These are phyloP conservation scores for Polychytrium aggregatum DNA, from an alignment of 192 early-diverging fungal genomes.

Conservation along the genomic window DNA sequence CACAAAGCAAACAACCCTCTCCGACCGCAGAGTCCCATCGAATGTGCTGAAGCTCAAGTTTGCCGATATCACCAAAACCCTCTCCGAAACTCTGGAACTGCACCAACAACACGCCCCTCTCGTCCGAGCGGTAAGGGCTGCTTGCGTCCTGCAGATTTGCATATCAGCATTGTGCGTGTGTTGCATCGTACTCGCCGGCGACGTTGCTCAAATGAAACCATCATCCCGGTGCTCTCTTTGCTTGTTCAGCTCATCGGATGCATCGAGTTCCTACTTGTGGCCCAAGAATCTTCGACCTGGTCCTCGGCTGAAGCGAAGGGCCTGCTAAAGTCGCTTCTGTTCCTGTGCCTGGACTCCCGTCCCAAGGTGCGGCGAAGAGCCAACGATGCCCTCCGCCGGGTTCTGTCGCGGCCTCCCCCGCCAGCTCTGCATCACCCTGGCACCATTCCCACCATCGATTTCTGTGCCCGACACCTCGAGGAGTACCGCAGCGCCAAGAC, in stretches of 20 bases:
- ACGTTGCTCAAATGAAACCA: too few relatives aligned
- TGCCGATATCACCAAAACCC: conserved; percentile 16
- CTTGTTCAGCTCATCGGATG: conserved; percentile 63
- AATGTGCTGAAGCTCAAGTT: conserved; percentile 32
- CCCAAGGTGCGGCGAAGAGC: conserved; percentile 86
- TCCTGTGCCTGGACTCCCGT: conserved; percentile 66
- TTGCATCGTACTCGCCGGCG: too few relatives aligned
- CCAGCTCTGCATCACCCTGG: conserved; percentile 64
- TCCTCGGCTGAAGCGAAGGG: conserved; percentile 42
- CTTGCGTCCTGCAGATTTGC: too few relatives aligned
- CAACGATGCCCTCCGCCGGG: conserved; percentile 63
- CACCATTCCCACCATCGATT: conserved; percentile 49
- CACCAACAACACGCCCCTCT: conserved; percentile 62
- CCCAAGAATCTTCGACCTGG: conserved; percentile 72
- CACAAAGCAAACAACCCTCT: too few relatives aligned
- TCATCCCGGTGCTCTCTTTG: too few relatives aligned
- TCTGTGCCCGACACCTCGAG: conserved; percentile 46
- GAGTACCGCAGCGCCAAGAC: conserved; percentile 15
- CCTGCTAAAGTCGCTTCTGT: conserved; percentile 59
- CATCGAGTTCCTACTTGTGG: conserved; percentile 62
- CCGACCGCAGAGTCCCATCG: conserved; percentile 9
- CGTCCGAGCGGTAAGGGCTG: conserved; percentile 46
- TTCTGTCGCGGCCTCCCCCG: conserved; percentile 63
- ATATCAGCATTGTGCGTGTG: too few relatives aligned
- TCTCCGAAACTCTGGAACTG: conserved; percentile 50